phyloP scores from a whole-genome alignment of 768 basidiomycete genomes.

The Pleurotus pulmonarius region DNA sequence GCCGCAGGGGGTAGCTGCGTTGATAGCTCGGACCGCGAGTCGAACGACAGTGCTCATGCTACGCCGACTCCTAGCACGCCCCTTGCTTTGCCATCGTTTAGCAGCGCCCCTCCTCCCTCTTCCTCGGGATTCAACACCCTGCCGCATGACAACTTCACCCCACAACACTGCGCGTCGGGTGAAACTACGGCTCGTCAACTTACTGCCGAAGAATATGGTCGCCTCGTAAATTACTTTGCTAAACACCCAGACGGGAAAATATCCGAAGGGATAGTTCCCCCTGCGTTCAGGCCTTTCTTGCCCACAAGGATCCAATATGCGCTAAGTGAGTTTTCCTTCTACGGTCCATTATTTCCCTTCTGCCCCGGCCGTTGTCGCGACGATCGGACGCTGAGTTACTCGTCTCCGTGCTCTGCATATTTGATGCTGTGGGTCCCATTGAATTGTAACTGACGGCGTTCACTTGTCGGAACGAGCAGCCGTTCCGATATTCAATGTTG shows the following conservation, averaged over 20 bases:
- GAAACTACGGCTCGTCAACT: conserved; percentile 54
- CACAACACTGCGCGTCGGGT: background rate
- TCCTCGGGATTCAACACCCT: background rate
- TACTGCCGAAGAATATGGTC: conserved; percentile 66
- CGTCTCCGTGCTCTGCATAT: too few relatives aligned
- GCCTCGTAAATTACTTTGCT: conserved; percentile 73
- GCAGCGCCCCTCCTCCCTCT: background rate
- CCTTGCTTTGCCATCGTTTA: background rate
- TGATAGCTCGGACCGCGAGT: background rate
- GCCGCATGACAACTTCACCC: too few relatives aligned
- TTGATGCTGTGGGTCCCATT: too few relatives aligned
- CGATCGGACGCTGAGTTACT: too few relatives aligned
- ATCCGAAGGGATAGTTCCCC: conserved; percentile 82
- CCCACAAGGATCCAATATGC: conserved; percentile 84
- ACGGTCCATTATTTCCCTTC: background rate
- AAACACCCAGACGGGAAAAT: conserved; percentile 84
- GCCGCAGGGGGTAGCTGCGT: background rate
- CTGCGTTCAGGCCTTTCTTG: conserved; percentile 78
- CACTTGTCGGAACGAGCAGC: conserved; percentile 35
- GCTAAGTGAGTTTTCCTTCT: conserved; percentile 52
- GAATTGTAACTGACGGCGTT: background rate
- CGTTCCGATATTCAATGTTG: conserved; percentile 91
- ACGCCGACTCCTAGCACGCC: background rate
- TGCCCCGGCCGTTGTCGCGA: too few relatives aligned
- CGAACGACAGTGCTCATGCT: background rate